Evolutionary conservation across 352 stramenopile species (phyloP), one percentile per base, ranked within the genome.

Genomic region (Thalassiosira mediterranea): DNA sequence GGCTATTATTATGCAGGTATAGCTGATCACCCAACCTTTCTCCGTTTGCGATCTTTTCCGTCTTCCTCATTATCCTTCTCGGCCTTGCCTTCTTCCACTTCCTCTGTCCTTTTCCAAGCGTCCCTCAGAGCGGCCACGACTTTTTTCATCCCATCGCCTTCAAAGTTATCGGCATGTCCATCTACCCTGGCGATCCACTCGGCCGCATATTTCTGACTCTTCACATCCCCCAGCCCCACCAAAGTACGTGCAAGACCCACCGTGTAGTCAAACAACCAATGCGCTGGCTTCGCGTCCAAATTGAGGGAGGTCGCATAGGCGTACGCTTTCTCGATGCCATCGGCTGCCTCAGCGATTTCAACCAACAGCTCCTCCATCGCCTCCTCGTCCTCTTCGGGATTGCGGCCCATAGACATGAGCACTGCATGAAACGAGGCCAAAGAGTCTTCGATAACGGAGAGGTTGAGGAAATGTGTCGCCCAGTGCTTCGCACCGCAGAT

Each of bases 401-500:
- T 59, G 40, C 76, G 17, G 49, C 75, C 70, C 48, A 82, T 56
- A 23, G 53, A 52, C 66, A 82, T 72, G 19, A 82, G 56, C 26
- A 60, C 74, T 17, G 73, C 47, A 47, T 77, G 73, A 38, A 82
- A 68, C 7, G 51, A 66, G 3, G 66, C 53, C 19, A 82, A 61
- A 5, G 66, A 70, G 4, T 84, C 75, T 66, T 82, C 73, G 23
- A 84, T 84, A 2, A 81, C 28, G 23, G 60, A 69, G 13, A 84
- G 49, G 19, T 81, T 77, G 17, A 84, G 49, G 49, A 84, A 75
- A 51, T 90, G 88, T 0, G 76, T 89, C 19, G 87, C 84, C 83
- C 85, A 93, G 72, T 91, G 87, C 29, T 58, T 69, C 53, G 84
- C 73, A 17, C 87, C 85, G 60, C 85, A 83, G 13, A 88, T 80